These are phyloP conservation scores for sunflower (Helianthus annuus) DNA, from an alignment of 129 eudicot genomes.

Conservation along the genomic window HanXRQr2.0-SUNRISE NC_035443.2:10107025-10107524, in stretches of 20 bases:
- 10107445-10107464: constrained; percentile 31
- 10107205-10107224: constrained; percentile 1
- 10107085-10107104: no score
- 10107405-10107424: not conserved
- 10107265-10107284: constrained; percentile 22
- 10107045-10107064: no score
- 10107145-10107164: no score
- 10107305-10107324: constrained; percentile 6
- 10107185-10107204: not conserved
- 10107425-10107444: constrained; percentile 9
- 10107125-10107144: no score
- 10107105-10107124: no score
- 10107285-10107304: constrained; percentile 27
- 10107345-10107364: not conserved
- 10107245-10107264: constrained; percentile 28
- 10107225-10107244: constrained; percentile 24
- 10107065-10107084: no score
- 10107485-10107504: constrained; percentile 22
- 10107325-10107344: constrained; percentile 9
- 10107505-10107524: constrained; percentile 27
- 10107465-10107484: constrained; percentile 22
- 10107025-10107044: no score
- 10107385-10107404: constrained; percentile 1
- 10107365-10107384: not conserved
- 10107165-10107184: not conserved